A percentile compares a stretch with the other conserved stretches of the same genome.
Conservation (phyloP, 83 land plant species). For the Thuja plicata region DNA sequence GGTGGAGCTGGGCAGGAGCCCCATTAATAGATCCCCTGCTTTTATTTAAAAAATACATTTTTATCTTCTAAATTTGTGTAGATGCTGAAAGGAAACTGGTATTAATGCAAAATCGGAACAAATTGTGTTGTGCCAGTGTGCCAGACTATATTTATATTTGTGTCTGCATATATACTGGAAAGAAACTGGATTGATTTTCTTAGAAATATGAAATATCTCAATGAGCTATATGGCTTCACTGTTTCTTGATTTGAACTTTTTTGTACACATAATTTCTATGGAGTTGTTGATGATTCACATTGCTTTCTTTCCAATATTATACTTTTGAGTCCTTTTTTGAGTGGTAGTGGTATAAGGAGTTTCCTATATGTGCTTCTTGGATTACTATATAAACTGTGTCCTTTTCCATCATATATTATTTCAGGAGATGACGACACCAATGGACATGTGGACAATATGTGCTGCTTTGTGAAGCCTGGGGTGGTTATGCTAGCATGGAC, state of each 20-base stretch:
- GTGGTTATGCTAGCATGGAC: slow-evolving; percentile 86
- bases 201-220: neutral
- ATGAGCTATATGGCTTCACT: neutral
- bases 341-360: neutral
- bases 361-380: neutral
- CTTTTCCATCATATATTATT: neutral
- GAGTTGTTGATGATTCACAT: neutral
- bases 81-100: neutral
- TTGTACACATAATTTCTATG: neutral
- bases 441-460: slow-evolving; percentile 95
- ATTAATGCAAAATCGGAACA: neutral
- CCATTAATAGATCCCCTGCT: no score
- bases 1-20: no score
- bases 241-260: neutral
- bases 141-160: neutral
- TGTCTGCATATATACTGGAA: neutral
- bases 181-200: neutral
- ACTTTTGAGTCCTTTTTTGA: neutral
- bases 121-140: neutral
- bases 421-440: slow-evolving; percentile 97
- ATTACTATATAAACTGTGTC: neutral
- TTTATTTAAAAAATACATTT: neutral
- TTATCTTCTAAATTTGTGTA: neutral
- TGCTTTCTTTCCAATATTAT: neutral
- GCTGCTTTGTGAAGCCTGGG: slow-evolving; percentile 93